A percentile compares a stretch with the other conserved stretches of the same genome.
These are phyloP conservation scores for Apiospora pterosperma DNA, from an alignment of 2,329 filamentous ascomycete genomes.

Conservation along the genomic window DNA sequence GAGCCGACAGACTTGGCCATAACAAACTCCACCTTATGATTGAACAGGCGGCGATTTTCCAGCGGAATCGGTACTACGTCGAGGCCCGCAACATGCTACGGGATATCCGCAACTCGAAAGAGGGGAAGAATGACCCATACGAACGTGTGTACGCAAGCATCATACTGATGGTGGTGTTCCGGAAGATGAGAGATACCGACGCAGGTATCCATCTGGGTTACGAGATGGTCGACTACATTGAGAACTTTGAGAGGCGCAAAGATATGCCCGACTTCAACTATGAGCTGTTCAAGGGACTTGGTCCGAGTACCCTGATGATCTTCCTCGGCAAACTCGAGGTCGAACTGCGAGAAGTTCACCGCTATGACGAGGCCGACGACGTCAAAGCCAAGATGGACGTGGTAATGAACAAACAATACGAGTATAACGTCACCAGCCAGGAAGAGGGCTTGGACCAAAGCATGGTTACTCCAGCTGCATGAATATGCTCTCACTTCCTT, in stretches of 20 bases:
- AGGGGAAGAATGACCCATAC: background rate
- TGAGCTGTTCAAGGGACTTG: background rate
- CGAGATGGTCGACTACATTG: constrained; percentile 5
- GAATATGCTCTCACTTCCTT: background rate
- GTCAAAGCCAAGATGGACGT: background rate
- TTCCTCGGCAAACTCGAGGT: constrained; percentile 1
- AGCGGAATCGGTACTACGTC: background rate
- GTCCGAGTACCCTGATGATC: background rate
- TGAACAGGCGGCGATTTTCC: constrained; percentile 3
- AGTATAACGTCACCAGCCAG: background rate
- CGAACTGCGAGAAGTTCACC: background rate
- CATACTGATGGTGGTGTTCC: background rate
- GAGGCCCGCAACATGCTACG: background rate
- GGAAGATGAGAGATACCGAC: constrained; percentile 4
- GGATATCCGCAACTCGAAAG: background rate
- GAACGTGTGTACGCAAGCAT: constrained; percentile 6
- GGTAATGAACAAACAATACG: background rate
- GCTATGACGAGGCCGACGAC: background rate
- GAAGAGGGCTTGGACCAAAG: background rate
- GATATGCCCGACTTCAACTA: background rate
- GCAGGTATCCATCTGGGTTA: background rate
- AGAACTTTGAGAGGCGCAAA: background rate
- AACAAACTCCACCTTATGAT: constrained; percentile 3
- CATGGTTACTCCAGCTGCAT: background rate
- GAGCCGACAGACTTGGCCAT: background rate